Percentiles rank a stretch among this genome's conserved stretches.
Evolutionary conservation across 306 rosid species (phyloP).

Genomic region (Pueraria montana): DNA sequence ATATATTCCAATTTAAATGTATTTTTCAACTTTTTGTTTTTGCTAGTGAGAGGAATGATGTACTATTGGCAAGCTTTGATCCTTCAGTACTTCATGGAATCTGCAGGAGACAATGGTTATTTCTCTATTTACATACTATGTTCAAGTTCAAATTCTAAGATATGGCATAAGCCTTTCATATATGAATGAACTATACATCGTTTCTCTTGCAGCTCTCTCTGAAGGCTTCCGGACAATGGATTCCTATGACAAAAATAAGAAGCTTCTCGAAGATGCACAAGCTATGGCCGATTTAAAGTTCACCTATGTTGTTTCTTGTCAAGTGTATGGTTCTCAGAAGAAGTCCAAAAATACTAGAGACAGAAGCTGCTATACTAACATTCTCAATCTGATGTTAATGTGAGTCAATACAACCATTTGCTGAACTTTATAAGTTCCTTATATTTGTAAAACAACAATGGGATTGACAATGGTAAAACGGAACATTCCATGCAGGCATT

Average conservation of each 20-base stretch:
- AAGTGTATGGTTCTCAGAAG: slow-evolving; percentile 82
- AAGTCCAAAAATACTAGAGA: slow-evolving; percentile 64
- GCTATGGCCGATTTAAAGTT: slow-evolving; percentile 95
- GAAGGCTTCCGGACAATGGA: slow-evolving; percentile 56
- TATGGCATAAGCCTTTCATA: slow-evolving; percentile 14
- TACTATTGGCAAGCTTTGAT: slow-evolving; percentile 79
- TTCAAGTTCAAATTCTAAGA: slow-evolving; percentile 39
- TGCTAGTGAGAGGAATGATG: slow-evolving; percentile 98
- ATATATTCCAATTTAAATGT: slow-evolving; percentile 27
- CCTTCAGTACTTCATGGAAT: slow-evolving; percentile 79
- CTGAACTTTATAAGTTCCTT: slow-evolving; percentile 32
- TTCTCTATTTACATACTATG: slow-evolving; percentile 39
- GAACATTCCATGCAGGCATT: slow-evolving; percentile 61
- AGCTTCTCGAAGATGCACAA: slow-evolving; percentile 58
- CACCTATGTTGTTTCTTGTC: slow-evolving; percentile 97
- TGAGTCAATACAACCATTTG: slow-evolving; percentile 59
- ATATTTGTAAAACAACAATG: slow-evolving; percentile 29
- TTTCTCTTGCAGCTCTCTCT: slow-evolving; percentile 61
- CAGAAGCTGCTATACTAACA: slow-evolving; percentile 67
- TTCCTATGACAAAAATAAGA: slow-evolving; percentile 38
- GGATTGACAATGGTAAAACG: slow-evolving; percentile 45
- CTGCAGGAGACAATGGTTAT: slow-evolving; percentile 71
- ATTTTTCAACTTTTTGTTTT: slow-evolving; percentile 24
- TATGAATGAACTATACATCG: slow-evolving; percentile 20
- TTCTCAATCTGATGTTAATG: slow-evolving; percentile 86